Evolutionary conservation across 306 rosid genomes (phyloP).

Genomic region (Luffa aegyptiaca): DNA sequence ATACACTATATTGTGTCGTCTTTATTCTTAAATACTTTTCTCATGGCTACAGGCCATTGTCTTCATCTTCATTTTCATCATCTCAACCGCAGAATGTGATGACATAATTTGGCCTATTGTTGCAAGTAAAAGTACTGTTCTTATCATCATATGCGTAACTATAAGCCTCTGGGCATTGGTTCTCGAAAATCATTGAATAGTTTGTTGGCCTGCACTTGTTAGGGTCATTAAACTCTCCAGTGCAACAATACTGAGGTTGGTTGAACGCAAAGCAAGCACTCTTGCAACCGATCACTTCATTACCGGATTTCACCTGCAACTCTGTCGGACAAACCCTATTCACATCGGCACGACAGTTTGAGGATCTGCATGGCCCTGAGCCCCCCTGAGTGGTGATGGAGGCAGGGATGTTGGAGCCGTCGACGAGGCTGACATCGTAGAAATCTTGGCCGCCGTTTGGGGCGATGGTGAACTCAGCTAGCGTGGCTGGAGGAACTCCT

Average conservation of each 20-base stretch:
- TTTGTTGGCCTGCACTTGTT: slow-evolving; percentile 33
- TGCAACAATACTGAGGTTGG: slow-evolving; percentile 37
- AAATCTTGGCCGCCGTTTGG: neutral
- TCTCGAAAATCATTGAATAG: slow-evolving; percentile 27
- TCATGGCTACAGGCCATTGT: neutral
- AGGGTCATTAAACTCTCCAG: neutral
- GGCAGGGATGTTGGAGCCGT: neutral
- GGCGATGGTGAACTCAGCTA: neutral
- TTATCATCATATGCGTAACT: slow-evolving; percentile 51
- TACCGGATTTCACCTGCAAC: neutral
- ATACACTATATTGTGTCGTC: too few species aligned
- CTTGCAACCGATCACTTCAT: slow-evolving; percentile 18
- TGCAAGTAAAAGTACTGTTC: slow-evolving; percentile 34
- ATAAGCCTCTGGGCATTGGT: slow-evolving; percentile 49
- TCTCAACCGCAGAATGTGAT: slow-evolving; percentile 46
- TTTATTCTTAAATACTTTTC: too few species aligned
- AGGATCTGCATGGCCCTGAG: neutral
- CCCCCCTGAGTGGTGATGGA: neutral
- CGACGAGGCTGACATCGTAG: neutral
- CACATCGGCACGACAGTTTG: neutral
- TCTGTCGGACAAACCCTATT: neutral
- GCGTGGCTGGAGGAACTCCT: neutral
- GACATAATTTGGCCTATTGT: slow-evolving; percentile 25
- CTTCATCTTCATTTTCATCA: neutral
- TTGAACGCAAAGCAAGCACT: slow-evolving; percentile 44